Evolutionary conservation across 306 rosid genomes (phyloP).

Genomic region (Mucuna pruriens): DNA sequence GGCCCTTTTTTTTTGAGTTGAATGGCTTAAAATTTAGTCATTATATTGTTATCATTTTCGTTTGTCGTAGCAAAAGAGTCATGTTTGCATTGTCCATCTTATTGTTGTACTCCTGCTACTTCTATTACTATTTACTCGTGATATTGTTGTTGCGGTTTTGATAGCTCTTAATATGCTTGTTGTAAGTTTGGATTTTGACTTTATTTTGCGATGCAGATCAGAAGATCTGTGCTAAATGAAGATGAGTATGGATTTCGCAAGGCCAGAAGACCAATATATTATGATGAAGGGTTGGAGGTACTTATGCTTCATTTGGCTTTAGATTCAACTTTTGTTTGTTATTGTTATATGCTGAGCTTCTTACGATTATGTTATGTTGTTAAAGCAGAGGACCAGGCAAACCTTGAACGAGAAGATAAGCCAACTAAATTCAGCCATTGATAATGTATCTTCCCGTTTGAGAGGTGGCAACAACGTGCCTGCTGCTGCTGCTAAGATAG

Average conservation of each 20-base stretch:
- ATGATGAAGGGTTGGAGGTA: slow-evolving; percentile 97
- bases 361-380: slow-evolving; percentile 12
- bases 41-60: background rate
- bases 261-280: slow-evolving; percentile 85
- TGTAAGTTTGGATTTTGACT: slow-evolving; percentile 33
- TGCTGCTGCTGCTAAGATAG: slow-evolving; percentile 53
- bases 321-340: background rate
- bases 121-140: slow-evolving; percentile 13
- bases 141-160: slow-evolving; percentile 18
- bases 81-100: slow-evolving; percentile 26
- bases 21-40: slow-evolving; percentile 14
- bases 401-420: slow-evolving; percentile 83
- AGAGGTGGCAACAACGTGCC: slow-evolving; percentile 83
- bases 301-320: slow-evolving; percentile 10
- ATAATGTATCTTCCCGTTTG: slow-evolving; percentile 90
- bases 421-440: slow-evolving; percentile 94
- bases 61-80: background rate
- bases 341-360: slow-evolving; percentile 11
- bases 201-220: slow-evolving; percentile 63
- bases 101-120: slow-evolving; percentile 1
- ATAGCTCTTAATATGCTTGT: slow-evolving; percentile 6
- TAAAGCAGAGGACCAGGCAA: slow-evolving; percentile 77
- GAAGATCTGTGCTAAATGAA: slow-evolving; percentile 84
- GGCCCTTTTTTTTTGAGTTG: background rate
- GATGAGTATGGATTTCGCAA: slow-evolving; percentile 85